A percentile compares a stretch with the other conserved stretches of the same genome.
Evolutionary conservation across 2,329 filamentous ascomycete species (phyloP).

Genomic region (Talaromyces amestolkiae): DNA sequence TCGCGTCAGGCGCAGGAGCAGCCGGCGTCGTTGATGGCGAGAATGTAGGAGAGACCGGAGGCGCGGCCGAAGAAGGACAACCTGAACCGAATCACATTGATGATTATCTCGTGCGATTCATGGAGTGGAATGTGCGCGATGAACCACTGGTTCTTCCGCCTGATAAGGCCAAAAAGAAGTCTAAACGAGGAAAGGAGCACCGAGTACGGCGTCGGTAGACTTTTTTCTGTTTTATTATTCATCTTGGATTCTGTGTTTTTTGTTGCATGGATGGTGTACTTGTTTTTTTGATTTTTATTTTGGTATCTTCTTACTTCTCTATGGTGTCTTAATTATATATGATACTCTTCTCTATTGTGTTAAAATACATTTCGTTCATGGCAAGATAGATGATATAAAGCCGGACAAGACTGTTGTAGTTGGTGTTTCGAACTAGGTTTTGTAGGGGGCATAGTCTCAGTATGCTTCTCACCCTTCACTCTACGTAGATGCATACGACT

Average conservation of each 20-base stretch:
- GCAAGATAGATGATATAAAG: background rate
- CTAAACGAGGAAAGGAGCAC: conserved; percentile 49
- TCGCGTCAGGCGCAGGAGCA: conserved; percentile 30
- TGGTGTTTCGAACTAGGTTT: background rate
- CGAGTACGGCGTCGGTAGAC: conserved; percentile 39
- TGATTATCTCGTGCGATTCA: conserved; percentile 70
- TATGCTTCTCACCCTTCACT: too few species aligned
- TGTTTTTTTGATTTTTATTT: conserved; percentile 17
- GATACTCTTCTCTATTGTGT: conserved; percentile 15
- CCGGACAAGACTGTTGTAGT: background rate
- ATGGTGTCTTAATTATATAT: conserved; percentile 11
- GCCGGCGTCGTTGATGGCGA: conserved; percentile 30
- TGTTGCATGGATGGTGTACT: conserved; percentile 17
- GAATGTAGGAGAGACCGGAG: conserved; percentile 37
- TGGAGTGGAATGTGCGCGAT: conserved; percentile 58
- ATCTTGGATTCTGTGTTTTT: conserved; percentile 5
- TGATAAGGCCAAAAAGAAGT: conserved; percentile 50
- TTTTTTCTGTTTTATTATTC: background rate
- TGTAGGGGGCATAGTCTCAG: too few species aligned
- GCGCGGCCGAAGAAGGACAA: conserved; percentile 27
- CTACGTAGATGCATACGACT: too few species aligned
- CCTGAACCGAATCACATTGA: conserved; percentile 63
- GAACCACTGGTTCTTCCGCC: conserved; percentile 48
- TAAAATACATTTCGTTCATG: background rate
- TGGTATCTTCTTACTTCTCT: conserved; percentile 5